Evolutionary conservation across 805 yeast genomes (phyloP).

Genomic region (Kuraishia hungarica): DNA sequence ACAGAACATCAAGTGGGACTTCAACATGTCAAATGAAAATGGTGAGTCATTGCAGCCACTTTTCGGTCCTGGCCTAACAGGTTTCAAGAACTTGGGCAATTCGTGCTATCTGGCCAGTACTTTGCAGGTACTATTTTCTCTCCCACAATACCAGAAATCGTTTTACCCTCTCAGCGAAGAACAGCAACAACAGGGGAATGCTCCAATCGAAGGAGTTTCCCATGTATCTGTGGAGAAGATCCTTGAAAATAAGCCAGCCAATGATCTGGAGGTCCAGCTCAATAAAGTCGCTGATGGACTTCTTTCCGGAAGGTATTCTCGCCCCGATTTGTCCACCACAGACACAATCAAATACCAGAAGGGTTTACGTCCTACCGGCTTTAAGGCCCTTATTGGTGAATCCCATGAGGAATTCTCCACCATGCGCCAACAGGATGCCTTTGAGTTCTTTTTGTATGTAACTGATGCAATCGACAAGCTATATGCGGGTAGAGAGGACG

Average conservation of each 20-base stretch:
- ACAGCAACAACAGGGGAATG: neutral
- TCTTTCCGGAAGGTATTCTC: conserved; percentile 62
- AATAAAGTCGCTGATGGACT: conserved; percentile 76
- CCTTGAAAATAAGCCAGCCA: conserved; percentile 43
- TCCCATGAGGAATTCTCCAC: conserved; percentile 78
- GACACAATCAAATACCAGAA: conserved; percentile 47
- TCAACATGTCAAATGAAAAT: conserved; percentile 62
- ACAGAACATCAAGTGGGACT: conserved; percentile 91
- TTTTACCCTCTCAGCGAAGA: conserved; percentile 12
- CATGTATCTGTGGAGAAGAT: conserved; percentile 25
- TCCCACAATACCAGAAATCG: conserved; percentile 30
- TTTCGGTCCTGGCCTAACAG: conserved; percentile 73
- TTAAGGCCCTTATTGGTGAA: conserved; percentile 70
- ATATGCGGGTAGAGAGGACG: conserved; percentile 23
- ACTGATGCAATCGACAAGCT: conserved; percentile 50
- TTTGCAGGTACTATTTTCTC: conserved; percentile 57
- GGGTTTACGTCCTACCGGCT: conserved; percentile 71
- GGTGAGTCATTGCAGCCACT: conserved; percentile 61
- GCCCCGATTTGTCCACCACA: conserved; percentile 36
- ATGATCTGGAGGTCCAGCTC: conserved; percentile 66
- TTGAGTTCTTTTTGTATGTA: conserved; percentile 73
- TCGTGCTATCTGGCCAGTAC: conserved; percentile 86
- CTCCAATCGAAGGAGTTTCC: conserved; percentile 7
- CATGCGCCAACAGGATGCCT: conserved; percentile 91
- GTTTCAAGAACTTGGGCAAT: conserved; percentile 85